phyloP scores from a whole-genome alignment of 768 basidiomycete species.

The Kwoniella newhampshirensis region DNA sequence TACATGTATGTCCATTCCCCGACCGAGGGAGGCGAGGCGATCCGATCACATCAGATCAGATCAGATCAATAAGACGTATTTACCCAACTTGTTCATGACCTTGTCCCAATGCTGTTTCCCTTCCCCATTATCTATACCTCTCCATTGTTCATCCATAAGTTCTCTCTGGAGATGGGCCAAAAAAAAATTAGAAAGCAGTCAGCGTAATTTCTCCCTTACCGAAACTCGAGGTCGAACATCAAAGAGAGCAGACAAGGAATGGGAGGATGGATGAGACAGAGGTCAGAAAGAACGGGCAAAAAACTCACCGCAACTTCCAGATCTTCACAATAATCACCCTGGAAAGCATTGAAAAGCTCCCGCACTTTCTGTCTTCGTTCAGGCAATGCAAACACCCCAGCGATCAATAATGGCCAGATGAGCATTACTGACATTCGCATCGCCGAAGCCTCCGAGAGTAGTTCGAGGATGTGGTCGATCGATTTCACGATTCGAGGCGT shows the following conservation, averaged over 20 bases:
- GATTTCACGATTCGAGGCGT: slow-evolving; percentile 27
- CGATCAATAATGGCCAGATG: slow-evolving; percentile 43
- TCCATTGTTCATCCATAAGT: slow-evolving; percentile 30
- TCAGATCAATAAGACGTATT: slow-evolving; percentile 25
- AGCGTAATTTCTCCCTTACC: no score
- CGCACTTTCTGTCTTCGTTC: slow-evolving; percentile 17
- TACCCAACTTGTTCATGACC: slow-evolving; percentile 29
- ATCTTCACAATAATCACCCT: slow-evolving; percentile 34
- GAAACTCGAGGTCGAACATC: no score
- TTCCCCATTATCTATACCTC: slow-evolving; percentile 23
- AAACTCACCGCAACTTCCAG: slow-evolving; percentile 32
- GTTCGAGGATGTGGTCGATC: slow-evolving; percentile 36
- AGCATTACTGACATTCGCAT: slow-evolving; percentile 44
- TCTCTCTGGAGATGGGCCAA: slow-evolving; percentile 5
- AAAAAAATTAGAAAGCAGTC: neutral
- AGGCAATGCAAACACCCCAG: slow-evolving; percentile 26
- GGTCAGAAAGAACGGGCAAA: neutral
- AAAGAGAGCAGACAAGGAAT: no score
- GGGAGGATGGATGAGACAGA: no score
- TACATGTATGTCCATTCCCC: no score
- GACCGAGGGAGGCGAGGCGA: no score
- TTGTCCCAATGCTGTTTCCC: slow-evolving; percentile 24
- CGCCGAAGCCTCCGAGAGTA: slow-evolving; percentile 37
- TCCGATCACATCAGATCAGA: no score
- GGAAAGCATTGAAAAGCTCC: slow-evolving; percentile 24